phyloP scores from a whole-genome alignment of 2,329 filamentous ascomycete genomes.

The Colletotrichum somersetense region DNA sequence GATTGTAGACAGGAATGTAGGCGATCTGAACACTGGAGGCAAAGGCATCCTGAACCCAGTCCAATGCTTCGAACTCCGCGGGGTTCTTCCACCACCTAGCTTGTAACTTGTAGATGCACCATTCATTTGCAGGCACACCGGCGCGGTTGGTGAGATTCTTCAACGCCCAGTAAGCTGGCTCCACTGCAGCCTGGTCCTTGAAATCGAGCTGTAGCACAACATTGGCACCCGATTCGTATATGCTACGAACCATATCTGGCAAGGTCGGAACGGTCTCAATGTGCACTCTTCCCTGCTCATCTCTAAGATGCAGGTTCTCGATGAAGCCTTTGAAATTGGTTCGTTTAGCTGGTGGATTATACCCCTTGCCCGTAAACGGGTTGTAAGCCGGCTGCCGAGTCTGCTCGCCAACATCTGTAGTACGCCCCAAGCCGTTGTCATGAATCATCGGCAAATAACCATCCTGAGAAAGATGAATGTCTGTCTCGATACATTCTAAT shows the following conservation, averaged over 20 bases:
- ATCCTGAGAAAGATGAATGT: conserved; percentile 19
- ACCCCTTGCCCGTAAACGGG: conserved; percentile 9
- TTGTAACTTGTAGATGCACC: conserved; percentile 29
- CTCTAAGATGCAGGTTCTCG: conserved; percentile 17
- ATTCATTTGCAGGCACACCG: conserved; percentile 18
- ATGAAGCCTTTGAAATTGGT: conserved; percentile 11
- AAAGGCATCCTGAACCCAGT: conserved; percentile 20
- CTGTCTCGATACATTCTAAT: conserved; percentile 19
- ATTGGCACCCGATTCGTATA: conserved; percentile 10
- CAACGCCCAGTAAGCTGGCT: conserved; percentile 15
- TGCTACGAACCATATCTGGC: conserved; percentile 16
- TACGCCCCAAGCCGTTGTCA: conserved; percentile 8
- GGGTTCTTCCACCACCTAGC: conserved; percentile 19
- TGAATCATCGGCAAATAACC: conserved; percentile 17
- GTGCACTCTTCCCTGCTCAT: conserved; percentile 21
- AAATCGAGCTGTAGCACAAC: conserved; percentile 21
- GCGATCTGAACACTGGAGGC: conserved; percentile 2
- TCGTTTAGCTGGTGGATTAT: conserved; percentile 3
- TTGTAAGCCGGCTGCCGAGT: conserved; percentile 16
- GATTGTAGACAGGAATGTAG: conserved; percentile 21
- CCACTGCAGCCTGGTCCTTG: conserved; percentile 20
- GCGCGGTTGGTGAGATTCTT: conserved; percentile 18
- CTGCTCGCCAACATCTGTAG: conserved; percentile 3
- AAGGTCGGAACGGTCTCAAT: conserved; percentile 10
- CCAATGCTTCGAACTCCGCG: conserved; percentile 3